phyloP scores from a whole-genome alignment of 2,329 filamentous ascomycete species.

The Epichloe elymi region DNA sequence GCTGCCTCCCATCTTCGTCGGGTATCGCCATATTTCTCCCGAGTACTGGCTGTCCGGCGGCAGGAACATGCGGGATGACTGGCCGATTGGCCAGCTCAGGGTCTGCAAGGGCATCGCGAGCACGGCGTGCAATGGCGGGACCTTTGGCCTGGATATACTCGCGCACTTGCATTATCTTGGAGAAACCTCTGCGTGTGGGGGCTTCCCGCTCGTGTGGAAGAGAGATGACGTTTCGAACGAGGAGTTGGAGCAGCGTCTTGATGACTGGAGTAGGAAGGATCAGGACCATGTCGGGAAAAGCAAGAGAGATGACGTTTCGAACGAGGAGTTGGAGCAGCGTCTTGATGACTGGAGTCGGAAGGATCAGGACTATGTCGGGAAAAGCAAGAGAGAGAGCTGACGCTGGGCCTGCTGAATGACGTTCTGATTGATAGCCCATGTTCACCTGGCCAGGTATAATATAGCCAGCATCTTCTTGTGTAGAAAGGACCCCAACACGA shows the following conservation, averaged over 20 bases:
- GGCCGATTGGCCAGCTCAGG: slow-evolving; percentile 26
- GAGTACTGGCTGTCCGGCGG: slow-evolving; percentile 50
- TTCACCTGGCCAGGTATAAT: too few species aligned
- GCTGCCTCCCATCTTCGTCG: slow-evolving; percentile 46
- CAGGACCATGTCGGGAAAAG: neutral
- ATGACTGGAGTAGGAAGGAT: slow-evolving; percentile 6
- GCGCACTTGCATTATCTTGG: slow-evolving; percentile 39
- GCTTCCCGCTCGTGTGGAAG: slow-evolving; percentile 14
- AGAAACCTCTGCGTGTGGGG: slow-evolving; percentile 26
- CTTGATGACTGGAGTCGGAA: too few species aligned
- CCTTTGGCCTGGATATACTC: slow-evolving; percentile 27
- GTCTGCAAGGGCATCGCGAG: slow-evolving; percentile 37
- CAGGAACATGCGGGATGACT: slow-evolving; percentile 18
- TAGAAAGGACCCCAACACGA: too few species aligned
- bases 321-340: too few species aligned
- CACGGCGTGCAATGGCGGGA: slow-evolving; percentile 37
- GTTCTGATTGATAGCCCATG: too few species aligned
- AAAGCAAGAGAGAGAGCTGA: neutral
- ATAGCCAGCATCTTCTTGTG: too few species aligned
- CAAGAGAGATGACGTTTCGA: too few species aligned
- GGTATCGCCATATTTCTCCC: slow-evolving; percentile 53
- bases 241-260: slow-evolving; percentile 26
- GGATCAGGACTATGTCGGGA: too few species aligned
- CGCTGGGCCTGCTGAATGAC: neutral
- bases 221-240: slow-evolving; percentile 17